Conservation (phyloP, 768 basidiomycete genomes). For the Omphalotus guepiniiformis region DNA sequence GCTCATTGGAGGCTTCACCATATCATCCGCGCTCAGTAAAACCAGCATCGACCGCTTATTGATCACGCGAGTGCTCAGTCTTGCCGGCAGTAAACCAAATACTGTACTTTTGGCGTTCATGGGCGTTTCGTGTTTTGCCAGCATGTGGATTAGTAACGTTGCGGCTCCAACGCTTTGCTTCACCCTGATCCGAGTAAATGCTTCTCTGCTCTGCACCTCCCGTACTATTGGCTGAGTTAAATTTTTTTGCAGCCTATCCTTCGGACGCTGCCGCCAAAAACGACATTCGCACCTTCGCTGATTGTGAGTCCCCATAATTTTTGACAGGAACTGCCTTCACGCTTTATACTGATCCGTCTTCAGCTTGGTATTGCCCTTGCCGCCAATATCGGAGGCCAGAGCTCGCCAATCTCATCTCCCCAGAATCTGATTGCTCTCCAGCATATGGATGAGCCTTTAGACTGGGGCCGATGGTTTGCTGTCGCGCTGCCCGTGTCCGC, state of each 20-base stretch:
- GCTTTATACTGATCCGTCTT: too few relatives aligned
- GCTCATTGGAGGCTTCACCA: slow-evolving; percentile 95
- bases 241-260: slow-evolving; percentile 71
- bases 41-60: slow-evolving; percentile 90
- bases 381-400: slow-evolving; percentile 96
- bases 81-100: slow-evolving; percentile 85
- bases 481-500: slow-evolving; percentile 90
- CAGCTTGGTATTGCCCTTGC: slow-evolving; percentile 97
- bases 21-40: slow-evolving; percentile 93
- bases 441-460: slow-evolving; percentile 81
- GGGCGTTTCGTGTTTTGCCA: slow-evolving; percentile 95
- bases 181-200: slow-evolving; percentile 82
- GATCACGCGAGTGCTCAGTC: slow-evolving; percentile 83
- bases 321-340: slow-evolving; percentile 2
- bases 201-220: slow-evolving; percentile 2
- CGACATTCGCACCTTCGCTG: slow-evolving; percentile 84
- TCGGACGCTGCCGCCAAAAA: slow-evolving; percentile 81
- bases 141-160: slow-evolving; percentile 99
- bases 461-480: slow-evolving; percentile 92
- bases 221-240: slow-evolving; percentile 2
- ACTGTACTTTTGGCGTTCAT: slow-evolving; percentile 91
- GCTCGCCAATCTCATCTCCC: slow-evolving; percentile 95
- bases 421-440: slow-evolving; percentile 93
- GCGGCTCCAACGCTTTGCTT: slow-evolving; percentile 98
- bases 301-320: slow-evolving; percentile 56